phyloP scores from a whole-genome alignment of 495 filamentous ascomycete species.

The Hypoxylon trugodes region DNA sequence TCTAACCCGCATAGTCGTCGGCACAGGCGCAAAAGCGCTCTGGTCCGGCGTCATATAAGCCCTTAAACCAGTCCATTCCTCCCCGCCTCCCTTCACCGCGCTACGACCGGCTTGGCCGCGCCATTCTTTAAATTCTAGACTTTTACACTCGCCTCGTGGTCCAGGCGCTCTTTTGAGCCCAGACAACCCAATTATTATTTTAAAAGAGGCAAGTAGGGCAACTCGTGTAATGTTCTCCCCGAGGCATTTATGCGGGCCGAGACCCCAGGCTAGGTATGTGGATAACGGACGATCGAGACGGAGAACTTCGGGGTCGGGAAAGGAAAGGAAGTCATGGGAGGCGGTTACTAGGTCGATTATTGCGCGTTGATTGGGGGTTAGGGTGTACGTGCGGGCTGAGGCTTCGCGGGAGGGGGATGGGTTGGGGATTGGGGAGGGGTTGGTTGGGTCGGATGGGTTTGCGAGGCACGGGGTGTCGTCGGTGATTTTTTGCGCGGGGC shows the following conservation, averaged over 20 bases:
- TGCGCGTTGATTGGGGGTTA: constrained; percentile 43
- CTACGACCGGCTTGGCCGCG: constrained; percentile 38
- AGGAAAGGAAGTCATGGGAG: constrained; percentile 65
- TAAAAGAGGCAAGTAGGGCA: constrained; percentile 65
- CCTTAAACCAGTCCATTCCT: constrained; percentile 59
- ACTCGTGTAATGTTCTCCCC: constrained; percentile 64
- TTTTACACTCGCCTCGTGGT: constrained; percentile 64
- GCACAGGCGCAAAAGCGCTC: constrained; percentile 70
- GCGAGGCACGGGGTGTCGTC: constrained; percentile 58
- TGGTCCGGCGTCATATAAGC: constrained; percentile 72
- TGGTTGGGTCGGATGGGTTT: constrained; percentile 6
- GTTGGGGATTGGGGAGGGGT: constrained; percentile 34
- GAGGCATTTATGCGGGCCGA: constrained; percentile 66
- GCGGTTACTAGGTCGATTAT: constrained; percentile 64
- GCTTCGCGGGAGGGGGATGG: not conserved
- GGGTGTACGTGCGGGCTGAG: constrained; percentile 17
- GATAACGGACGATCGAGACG: constrained; percentile 68
- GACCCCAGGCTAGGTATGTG: constrained; percentile 70
- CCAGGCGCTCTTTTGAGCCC: constrained; percentile 68
- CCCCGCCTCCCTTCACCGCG: constrained; percentile 3
- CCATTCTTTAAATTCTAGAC: constrained; percentile 61
- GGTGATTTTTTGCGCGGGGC: constrained; percentile 52
- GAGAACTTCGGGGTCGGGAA: constrained; percentile 73
- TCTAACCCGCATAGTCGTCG: constrained; percentile 61
- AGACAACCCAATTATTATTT: constrained; percentile 38